phyloP scores from a whole-genome alignment of 2,329 filamentous ascomycete species.

The Aspergillus fumigatus region DNA sequence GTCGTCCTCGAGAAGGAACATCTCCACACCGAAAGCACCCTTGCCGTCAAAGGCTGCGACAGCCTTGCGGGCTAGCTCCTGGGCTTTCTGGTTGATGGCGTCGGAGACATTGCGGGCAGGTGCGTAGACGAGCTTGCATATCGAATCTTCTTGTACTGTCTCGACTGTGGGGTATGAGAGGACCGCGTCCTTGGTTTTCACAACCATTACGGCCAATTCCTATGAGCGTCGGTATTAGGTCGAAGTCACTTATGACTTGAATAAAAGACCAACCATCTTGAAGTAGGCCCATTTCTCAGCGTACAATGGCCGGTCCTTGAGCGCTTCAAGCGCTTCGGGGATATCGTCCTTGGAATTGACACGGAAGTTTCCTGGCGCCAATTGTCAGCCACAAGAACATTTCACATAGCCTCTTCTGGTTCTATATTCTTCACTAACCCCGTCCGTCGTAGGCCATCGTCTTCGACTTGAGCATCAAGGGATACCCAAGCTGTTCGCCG shows the following conservation, averaged over 20 bases:
- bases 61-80: constrained; percentile 72
- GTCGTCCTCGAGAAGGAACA: constrained; percentile 78
- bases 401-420: neutral
- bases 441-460: constrained; percentile 92
- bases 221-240: constrained; percentile 17
- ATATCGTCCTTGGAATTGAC: constrained; percentile 58
- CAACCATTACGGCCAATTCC: constrained; percentile 91
- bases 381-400: constrained; percentile 4
- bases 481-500: constrained; percentile 65
- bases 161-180: constrained; percentile 86
- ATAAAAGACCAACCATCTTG: constrained; percentile 46
- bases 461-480: constrained; percentile 87
- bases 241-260: neutral
- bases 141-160: constrained; percentile 90
- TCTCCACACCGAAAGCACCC: constrained; percentile 93
- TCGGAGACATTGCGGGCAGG: constrained; percentile 69
- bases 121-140: constrained; percentile 88
- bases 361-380: constrained; percentile 56
- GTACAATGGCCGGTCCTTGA: constrained; percentile 69
- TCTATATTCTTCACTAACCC: constrained; percentile 45
- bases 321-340: constrained; percentile 61
- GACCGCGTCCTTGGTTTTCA: constrained; percentile 73
- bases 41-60: constrained; percentile 78
- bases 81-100: constrained; percentile 60
- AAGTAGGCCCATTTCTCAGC: constrained; percentile 89